Conservation (phyloP, 2,329 filamentous ascomycete genomes). For the Shiraia sp. region DNA sequence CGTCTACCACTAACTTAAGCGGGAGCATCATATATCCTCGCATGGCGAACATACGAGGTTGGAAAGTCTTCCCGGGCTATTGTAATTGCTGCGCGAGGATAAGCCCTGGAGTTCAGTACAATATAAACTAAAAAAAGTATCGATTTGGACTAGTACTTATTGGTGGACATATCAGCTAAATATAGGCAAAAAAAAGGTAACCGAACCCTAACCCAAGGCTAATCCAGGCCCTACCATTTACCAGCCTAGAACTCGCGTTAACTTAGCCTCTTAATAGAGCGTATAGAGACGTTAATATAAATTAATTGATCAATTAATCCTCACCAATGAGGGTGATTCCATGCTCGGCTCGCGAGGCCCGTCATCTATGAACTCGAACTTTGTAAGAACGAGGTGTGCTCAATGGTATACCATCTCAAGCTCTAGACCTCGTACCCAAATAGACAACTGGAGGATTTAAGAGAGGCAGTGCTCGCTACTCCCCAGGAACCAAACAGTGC, state of each 20-base stretch:
- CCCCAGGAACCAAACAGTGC: too few relatives aligned
- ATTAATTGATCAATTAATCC: slow-evolving; percentile 2
- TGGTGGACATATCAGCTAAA: too few relatives aligned
- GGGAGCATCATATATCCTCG: slow-evolving; percentile 16
- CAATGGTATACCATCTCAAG: slow-evolving; percentile 11
- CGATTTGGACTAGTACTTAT: too few relatives aligned
- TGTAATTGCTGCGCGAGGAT: slow-evolving; percentile 10
- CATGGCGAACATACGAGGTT: slow-evolving; percentile 24
- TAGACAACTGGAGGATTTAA: slow-evolving; percentile 32
- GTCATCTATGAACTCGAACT: slow-evolving; percentile 11
- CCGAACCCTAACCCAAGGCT: too few relatives aligned
- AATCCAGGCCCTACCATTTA: too few relatives aligned
- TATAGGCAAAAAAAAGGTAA: too few relatives aligned
- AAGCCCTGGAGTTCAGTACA: slow-evolving; percentile 12
- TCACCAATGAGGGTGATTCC: slow-evolving; percentile 15
- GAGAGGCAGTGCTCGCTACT: slow-evolving; percentile 22
- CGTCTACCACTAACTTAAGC: slow-evolving; percentile 29
- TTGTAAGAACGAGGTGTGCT: slow-evolving; percentile 11
- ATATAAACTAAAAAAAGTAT: too few relatives aligned
- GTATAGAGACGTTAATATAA: too few relatives aligned
- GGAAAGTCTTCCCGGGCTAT: slow-evolving; percentile 14
- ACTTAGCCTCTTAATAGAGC: too few relatives aligned
- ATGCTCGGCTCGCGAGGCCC: slow-evolving; percentile 22
- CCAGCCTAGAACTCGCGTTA: too few relatives aligned
- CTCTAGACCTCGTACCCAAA: slow-evolving; percentile 28